phyloP scores from a whole-genome alignment of 2,329 filamentous ascomycete species.

The Sclerotinia subarctica region DNA sequence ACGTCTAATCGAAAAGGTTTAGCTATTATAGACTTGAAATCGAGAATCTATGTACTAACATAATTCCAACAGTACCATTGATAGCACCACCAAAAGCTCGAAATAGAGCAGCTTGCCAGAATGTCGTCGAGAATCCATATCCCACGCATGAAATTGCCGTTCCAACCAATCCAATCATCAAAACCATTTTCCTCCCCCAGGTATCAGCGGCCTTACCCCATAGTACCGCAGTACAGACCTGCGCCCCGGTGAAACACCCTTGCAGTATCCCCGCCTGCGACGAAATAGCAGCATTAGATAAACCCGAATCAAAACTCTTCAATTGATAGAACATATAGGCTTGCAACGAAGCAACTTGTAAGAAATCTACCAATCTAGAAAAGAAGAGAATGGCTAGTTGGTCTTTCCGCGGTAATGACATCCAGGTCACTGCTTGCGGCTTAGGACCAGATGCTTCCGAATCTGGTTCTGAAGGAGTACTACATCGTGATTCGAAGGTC shows the following conservation, averaged over 20 bases:
- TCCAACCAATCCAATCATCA: constrained; percentile 72
- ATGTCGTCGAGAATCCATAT: constrained; percentile 64
- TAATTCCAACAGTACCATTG: constrained; percentile 69
- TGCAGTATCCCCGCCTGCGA: constrained; percentile 74
- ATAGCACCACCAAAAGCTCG: constrained; percentile 72
- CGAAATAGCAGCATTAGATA: constrained; percentile 64
- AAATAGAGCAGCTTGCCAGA: constrained; percentile 73
- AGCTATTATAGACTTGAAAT: neutral
- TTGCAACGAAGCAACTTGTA: constrained; percentile 69
- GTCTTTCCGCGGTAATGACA: constrained; percentile 68
- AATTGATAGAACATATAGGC: constrained; percentile 83
- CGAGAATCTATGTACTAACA: constrained; percentile 51
- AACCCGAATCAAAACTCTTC: constrained; percentile 63
- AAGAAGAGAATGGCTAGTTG: constrained; percentile 76
- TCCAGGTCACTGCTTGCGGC: constrained; percentile 57
- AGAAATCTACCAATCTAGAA: constrained; percentile 75
- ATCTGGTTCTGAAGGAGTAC: constrained; percentile 9
- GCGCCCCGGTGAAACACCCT: constrained; percentile 75
- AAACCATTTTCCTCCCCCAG: constrained; percentile 73
- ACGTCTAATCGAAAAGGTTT: constrained; percentile 45
- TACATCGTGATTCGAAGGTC: neutral
- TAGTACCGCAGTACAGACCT: constrained; percentile 77
- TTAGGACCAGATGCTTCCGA: constrained; percentile 14
- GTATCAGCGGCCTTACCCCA: constrained; percentile 71
- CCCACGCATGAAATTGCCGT: constrained; percentile 57